These are phyloP conservation scores for Starmerella khaoyaiensis DNA, from an alignment of 805 yeast genomes.

Conservation along the genomic window DNA sequence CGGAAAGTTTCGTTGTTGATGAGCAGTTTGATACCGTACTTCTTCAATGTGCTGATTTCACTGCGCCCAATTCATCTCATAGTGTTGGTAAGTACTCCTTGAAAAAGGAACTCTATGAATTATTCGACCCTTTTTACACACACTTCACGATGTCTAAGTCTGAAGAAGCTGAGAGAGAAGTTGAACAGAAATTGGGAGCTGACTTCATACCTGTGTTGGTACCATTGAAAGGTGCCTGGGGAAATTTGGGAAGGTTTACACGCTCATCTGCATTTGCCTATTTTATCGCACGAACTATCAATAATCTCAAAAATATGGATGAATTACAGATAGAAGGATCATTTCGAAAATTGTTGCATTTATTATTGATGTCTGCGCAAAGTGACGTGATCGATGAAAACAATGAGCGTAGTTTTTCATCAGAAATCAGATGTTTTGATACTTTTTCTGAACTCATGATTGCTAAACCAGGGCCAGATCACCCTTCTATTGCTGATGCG, in stretches of 20 bases:
- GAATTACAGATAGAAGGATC: conserved; percentile 40
- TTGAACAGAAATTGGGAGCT: conserved; percentile 38
- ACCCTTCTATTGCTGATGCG: conserved; percentile 14
- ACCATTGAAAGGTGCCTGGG: conserved; percentile 26
- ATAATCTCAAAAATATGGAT: conserved; percentile 12
- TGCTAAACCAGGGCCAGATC: conserved; percentile 1
- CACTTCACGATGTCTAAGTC: conserved; percentile 65
- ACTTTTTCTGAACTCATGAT: conserved; percentile 6
- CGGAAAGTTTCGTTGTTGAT: conserved; percentile 63
- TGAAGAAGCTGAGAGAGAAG: conserved; percentile 63
- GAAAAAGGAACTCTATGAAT: conserved; percentile 40
- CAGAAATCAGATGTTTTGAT: neutral
- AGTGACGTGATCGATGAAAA: conserved; percentile 25
- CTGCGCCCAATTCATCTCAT: conserved; percentile 45
- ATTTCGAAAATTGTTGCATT: conserved; percentile 46
- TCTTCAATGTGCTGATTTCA: conserved; percentile 43
- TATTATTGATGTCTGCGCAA: conserved; percentile 50
- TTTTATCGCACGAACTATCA: conserved; percentile 17
- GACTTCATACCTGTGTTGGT: conserved; percentile 43
- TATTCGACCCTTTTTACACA: conserved; percentile 71
- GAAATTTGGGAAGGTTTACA: conserved; percentile 23
- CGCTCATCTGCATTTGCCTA: conserved; percentile 22
- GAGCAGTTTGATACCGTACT: conserved; percentile 58
- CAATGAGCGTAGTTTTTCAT: neutral
- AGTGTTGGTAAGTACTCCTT: conserved; percentile 57